phyloP scores from a whole-genome alignment of 495 filamentous ascomycete genomes.

The Oleoguttula mirabilis region DNA sequence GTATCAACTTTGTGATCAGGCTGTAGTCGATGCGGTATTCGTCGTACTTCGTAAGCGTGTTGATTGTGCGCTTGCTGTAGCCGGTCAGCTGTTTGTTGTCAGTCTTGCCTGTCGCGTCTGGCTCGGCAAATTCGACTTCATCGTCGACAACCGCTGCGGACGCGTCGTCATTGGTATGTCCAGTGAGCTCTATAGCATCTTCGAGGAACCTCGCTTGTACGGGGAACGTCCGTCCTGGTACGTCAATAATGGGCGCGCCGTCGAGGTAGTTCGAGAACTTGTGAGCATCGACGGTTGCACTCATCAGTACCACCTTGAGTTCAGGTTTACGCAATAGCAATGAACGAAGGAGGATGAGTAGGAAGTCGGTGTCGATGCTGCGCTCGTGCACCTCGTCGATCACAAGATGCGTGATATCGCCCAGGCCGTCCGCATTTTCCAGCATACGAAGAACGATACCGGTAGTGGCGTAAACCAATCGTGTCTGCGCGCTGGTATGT shows the following conservation, averaged over 20 bases:
- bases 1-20: slow-evolving; percentile 61
- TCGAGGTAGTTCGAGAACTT: slow-evolving; percentile 79
- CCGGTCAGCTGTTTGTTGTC: slow-evolving; percentile 39
- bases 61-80: slow-evolving; percentile 63
- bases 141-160: slow-evolving; percentile 41
- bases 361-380: slow-evolving; percentile 86
- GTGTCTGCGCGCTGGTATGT: slow-evolving; percentile 64
- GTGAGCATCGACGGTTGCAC: slow-evolving; percentile 85
- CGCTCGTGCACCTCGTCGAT: slow-evolving; percentile 93
- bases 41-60: slow-evolving; percentile 61
- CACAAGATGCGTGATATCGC: slow-evolving; percentile 82
- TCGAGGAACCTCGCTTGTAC: slow-evolving; percentile 80
- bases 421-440: slow-evolving; percentile 70
- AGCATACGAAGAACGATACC: slow-evolving; percentile 97
- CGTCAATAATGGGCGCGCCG: slow-evolving; percentile 70
- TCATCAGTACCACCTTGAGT: slow-evolving; percentile 84
- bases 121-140: slow-evolving; percentile 32
- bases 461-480: slow-evolving; percentile 72
- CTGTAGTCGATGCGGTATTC: slow-evolving; percentile 80
- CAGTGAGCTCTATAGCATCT: slow-evolving; percentile 76
- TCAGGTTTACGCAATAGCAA: slow-evolving; percentile 59
- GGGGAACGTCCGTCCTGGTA: slow-evolving; percentile 87
- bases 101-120: slow-evolving; percentile 17
- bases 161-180: slow-evolving; percentile 48
- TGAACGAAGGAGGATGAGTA: slow-evolving; percentile 78